These are phyloP conservation scores for Chloromonas sp. DNA, from an alignment of 163 green algal genomes.

Conservation along the genomic window DNA sequence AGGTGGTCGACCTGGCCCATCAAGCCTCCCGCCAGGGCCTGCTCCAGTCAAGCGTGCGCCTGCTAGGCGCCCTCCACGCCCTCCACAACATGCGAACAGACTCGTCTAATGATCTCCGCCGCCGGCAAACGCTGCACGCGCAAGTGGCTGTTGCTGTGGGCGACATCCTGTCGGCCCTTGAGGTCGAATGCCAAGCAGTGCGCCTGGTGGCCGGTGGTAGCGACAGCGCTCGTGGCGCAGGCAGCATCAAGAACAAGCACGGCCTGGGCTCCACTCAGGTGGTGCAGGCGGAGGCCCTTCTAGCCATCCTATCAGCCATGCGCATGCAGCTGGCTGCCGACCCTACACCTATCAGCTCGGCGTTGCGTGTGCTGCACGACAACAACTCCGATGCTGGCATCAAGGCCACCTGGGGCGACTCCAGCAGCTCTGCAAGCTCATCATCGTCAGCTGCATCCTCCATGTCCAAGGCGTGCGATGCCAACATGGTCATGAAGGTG, in stretches of 20 bases:
- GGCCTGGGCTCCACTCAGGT: not conserved
- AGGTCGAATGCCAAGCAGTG: constrained; percentile 25
- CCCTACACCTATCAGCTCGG: constrained; percentile 27
- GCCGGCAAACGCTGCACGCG: not conserved
- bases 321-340: constrained; percentile 8
- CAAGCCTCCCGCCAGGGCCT: not conserved
- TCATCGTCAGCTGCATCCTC: not conserved
- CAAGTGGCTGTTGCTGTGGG: constrained; percentile 10
- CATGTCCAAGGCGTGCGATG: not conserved
- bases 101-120: not conserved
- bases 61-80: not conserved
- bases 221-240: not conserved
- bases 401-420: not conserved
- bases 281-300: not conserved
- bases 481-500: not conserved
- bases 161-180: constrained; percentile 7
- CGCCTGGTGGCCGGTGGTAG: not conserved
- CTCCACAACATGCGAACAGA: not conserved
- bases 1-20: not conserved
- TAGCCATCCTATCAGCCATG: constrained; percentile 10
- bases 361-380: constrained; percentile 27
- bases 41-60: not conserved
- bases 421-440: not conserved
- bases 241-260: not conserved
- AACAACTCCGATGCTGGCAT: constrained; percentile 16